phyloP scores from a whole-genome alignment of 1,284 basidiomycete species.

The Athelia psychrophila region DNA sequence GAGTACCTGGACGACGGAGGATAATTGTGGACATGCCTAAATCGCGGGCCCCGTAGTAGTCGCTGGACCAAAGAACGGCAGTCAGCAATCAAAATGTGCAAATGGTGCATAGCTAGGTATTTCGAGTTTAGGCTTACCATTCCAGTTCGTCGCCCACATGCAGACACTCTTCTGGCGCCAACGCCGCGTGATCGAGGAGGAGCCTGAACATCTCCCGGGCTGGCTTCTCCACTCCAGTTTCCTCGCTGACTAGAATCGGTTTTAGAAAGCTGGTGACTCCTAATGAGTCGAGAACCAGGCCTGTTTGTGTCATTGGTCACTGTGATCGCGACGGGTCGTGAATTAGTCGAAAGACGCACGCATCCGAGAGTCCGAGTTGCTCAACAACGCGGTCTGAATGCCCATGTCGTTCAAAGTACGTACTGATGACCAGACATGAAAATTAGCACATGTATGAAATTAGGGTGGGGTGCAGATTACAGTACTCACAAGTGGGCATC shows the following conservation, averaged over 20 bases:
- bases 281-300: conserved; percentile 57
- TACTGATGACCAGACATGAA: conserved; percentile 45
- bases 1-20: conserved; percentile 45
- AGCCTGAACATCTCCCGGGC: conserved; percentile 54
- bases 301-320: conserved; percentile 23
- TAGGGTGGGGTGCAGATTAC: no score
- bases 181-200: conserved; percentile 24
- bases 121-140: conserved; percentile 39
- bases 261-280: conserved; percentile 44
- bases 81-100: no score
- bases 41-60: conserved; percentile 60
- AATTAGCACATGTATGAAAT: neutral
- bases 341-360: conserved; percentile 38
- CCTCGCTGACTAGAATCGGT: conserved; percentile 62
- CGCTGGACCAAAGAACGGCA: conserved; percentile 47
- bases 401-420: conserved; percentile 38
- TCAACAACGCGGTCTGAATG: conserved; percentile 57
- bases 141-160: conserved; percentile 74
- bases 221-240: conserved; percentile 68
- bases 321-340: no score
- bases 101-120: conserved; percentile 10
- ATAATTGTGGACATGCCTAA: conserved; percentile 62
- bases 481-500: conserved; percentile 30
- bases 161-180: conserved; percentile 43
- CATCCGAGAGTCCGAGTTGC: conserved; percentile 70